Percentiles rank a stretch among this genome's conserved stretches.
Conservation (phyloP, 1,284 basidiomycete genomes). For the Trichosporon sp. region DNA sequence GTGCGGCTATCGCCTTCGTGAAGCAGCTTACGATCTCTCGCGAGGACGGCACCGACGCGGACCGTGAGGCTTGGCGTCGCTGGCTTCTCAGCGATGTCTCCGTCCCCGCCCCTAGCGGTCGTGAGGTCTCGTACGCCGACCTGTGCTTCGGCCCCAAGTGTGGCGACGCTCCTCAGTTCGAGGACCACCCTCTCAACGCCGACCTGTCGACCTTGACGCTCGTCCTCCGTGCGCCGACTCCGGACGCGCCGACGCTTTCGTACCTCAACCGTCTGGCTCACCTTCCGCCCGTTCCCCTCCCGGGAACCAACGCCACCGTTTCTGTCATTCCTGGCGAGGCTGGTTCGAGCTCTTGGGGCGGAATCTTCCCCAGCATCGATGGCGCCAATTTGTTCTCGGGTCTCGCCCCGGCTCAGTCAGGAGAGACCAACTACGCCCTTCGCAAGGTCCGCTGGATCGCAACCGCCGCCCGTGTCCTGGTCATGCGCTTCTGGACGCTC, state of each 20-base stretch:
- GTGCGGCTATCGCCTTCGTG: conserved; percentile 39
- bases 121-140: conserved; percentile 31
- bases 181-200: conserved; percentile 36
- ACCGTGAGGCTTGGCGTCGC: conserved; percentile 33
- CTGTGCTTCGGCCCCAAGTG: conserved; percentile 34
- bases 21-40: conserved; percentile 44
- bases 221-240: conserved; percentile 37
- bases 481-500: conserved; percentile 78
- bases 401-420: conserved; percentile 21
- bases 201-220: conserved; percentile 38
- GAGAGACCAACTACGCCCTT: conserved; percentile 52
- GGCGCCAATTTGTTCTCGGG: conserved; percentile 36
- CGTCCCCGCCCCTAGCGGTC: conserved; percentile 9
- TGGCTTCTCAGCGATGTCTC: conserved; percentile 42
- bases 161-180: conserved; percentile 22
- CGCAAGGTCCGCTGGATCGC: conserved; percentile 76
- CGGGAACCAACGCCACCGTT: conserved; percentile 34
- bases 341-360: conserved; percentile 28
- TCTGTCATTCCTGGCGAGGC: conserved; percentile 21
- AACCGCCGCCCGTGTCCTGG: conserved; percentile 72
- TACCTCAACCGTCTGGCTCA: conserved; percentile 51
- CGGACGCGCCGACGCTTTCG: conserved; percentile 57
- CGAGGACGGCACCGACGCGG: conserved; percentile 24
- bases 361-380: conserved; percentile 36
- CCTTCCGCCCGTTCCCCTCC: conserved; percentile 43